A percentile compares a stretch with the other conserved stretches of the same genome.
Evolutionary conservation across 352 stramenopile genomes (phyloP).

Genomic region (Pythium dissimile): DNA sequence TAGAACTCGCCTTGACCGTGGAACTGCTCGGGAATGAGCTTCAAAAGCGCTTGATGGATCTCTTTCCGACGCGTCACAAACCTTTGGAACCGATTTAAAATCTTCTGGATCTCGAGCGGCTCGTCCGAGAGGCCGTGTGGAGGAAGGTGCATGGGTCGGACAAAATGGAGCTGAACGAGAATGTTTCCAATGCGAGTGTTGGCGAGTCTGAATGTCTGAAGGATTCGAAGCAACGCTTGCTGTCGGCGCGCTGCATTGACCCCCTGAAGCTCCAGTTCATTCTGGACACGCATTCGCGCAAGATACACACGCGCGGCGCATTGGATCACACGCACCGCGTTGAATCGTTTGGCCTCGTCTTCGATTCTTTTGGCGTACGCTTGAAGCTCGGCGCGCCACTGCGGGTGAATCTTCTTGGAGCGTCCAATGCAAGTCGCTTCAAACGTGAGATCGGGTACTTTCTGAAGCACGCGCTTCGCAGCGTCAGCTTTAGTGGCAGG

Average conservation of each 20-base stretch:
- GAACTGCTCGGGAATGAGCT: conserved; percentile 47
- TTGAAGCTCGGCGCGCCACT: conserved; percentile 54
- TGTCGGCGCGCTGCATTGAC: conserved; percentile 61
- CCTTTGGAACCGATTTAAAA: conserved; percentile 53
- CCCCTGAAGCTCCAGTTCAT: conserved; percentile 64
- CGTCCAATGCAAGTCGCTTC: conserved; percentile 39
- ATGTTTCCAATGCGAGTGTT: conserved; percentile 69
- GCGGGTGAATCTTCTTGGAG: conserved; percentile 34
- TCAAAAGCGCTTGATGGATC: conserved; percentile 43
- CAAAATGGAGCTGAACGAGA: conserved; percentile 67
- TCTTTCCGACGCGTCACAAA: conserved; percentile 48
- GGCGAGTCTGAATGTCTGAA: conserved; percentile 52
- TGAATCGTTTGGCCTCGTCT: conserved; percentile 62
- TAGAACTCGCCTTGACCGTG: conserved; percentile 36
- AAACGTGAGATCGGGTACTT: conserved; percentile 61
- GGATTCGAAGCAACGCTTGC: conserved; percentile 38
- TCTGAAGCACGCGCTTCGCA: conserved; percentile 51
- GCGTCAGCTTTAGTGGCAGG: conserved; percentile 56
- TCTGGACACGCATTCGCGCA: conserved; percentile 52
- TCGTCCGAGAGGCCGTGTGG: conserved; percentile 44
- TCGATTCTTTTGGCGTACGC: conserved; percentile 61
- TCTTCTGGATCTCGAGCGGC: conserved; percentile 51
- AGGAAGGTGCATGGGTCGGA: conserved; percentile 49
- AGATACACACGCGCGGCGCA: conserved; percentile 71
- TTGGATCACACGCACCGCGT: conserved; percentile 68